Evolutionary conservation across 257 asterid species (phyloP), one percentile per base, ranked within the genome.

Genomic region (Rhazya stricta): DNA sequence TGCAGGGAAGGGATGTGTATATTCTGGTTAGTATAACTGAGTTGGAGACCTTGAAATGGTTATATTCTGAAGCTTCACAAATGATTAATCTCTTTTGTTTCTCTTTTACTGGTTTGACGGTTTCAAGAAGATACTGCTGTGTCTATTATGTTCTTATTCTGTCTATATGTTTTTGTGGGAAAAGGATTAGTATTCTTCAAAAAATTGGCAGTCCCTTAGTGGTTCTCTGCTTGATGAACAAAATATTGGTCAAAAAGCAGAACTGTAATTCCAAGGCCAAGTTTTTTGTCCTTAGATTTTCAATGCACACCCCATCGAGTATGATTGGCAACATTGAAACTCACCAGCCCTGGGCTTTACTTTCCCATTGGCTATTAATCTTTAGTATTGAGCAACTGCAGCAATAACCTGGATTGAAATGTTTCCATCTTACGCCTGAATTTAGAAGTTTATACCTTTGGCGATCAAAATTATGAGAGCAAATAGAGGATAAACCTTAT

Each of bases 1-100:
- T 88, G 88, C 96, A 95, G 98, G 98, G 99, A 78, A 82, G 99
- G 84, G 96, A 95, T 79, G 92, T 89, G 79, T 95, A 92, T 84
- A 89, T 95, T 75, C 88, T 95, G 97, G 99, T 95, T 76, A 82
- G 94, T 82, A 60, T 45, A 50, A 36, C 67, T 36, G n/a, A 32
- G 30, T 29, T 48, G 63, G 76, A 77, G 61, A 72, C 41, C 43
- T 34, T 76, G 68, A 21, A 65, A 39, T 34, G 48, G 70, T n/a
- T 27, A 48, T n/a, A 29, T 43, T 53, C 74, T 41, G 74, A 80
- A 75, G 69, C 25, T 72, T 71, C 68, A 70, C 9, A n/a, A 15
- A 29, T 63, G 71, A 62, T 74, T 76, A 60, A 32, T 42, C 36
- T 63, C 48, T 15, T 11, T n/a, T 50, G 30, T 71, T 7, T 23